Base-by-base conservation (phyloP, 139 green algal species). In the Closterium sp. region DNA sequence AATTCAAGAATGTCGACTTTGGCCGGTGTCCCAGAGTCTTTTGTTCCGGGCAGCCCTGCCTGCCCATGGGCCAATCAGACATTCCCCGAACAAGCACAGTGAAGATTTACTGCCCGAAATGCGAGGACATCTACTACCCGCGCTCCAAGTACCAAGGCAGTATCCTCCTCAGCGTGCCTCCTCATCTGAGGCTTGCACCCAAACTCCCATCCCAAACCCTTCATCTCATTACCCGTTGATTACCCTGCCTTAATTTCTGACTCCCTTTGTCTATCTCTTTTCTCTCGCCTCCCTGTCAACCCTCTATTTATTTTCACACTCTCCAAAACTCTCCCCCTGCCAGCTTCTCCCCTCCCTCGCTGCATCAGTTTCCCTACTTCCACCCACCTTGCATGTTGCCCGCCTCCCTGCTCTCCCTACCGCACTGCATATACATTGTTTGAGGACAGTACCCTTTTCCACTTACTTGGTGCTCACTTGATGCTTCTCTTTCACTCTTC, bases 71-170 rank as follows among this genome's bases (percentile, higher is more conserved):
- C 50, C 97, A 97, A 19, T 97, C 95, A 6, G 98, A 99, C 94
- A 94, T 98, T 29, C 97, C 97, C 17, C 94, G 97, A 28, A 97
- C 97, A 89, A 96, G 95, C 84, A 99, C 97, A 2, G 97, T 98
- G 0, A 97, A 97, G 89, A 94, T 98, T 2, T 99, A 97, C 93
- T 99, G 98, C 94, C 98, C 98, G 6, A 97, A 97, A 86, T 99
- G 98, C 94, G 95, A 98, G 94, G 98, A 99, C 90, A 96, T 98
- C 31, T 99, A 97, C 95, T 98, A 97, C 96, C 98, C 98, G 73
- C 95, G 97, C 9, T 97, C 93, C 85, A 98, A 98, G 92, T 98
- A 97, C 90, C 97, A 98, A 95, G 96, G 96, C 89, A 94, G 92
- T 94, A 94, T 94, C 92, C 92, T 94, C 90, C 31, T 92, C 85